Evolutionary conservation across 2,329 filamentous ascomycete species (phyloP), one percentile per base, ranked within the genome.

Genomic region (Microdochium bolleyi): DNA sequence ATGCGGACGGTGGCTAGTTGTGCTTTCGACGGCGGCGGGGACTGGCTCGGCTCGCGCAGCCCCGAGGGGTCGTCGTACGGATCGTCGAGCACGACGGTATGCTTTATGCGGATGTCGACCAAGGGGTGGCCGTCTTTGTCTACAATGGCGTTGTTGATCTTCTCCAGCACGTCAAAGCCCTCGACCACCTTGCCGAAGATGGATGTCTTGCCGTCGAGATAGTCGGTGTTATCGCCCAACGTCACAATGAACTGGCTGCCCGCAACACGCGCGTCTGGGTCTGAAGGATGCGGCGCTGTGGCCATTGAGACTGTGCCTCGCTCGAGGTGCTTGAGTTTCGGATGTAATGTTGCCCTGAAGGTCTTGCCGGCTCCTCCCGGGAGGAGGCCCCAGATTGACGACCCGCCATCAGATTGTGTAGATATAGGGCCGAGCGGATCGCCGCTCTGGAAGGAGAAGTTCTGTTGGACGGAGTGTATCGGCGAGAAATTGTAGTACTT

Each of bases 401-500:
- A 88, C 58, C 94, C 92, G 60, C 92, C 92, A 80, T 97, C 90
- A 61, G 92, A 96, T 49, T 91, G 83, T 60, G 82, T 75, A 14
- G 90, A 89, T 53, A 87, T 82, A 13, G 92, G 92, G 13, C 94
- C 92, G 51, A 97, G 84, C 13, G 92, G 92, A 64, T 97, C 94
- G 67, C 92, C 92, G 30, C 89, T 95, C 71, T 97, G 92, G 71
- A 96, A 96, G 56, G 92, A 95, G 72, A 96, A 97, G 71, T 90
- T 85, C 68, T 92, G 94, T 67, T 96, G 94, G 37, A 99, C 83
- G 60, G 87, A 91, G 73, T 96, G 89, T 52, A 97, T 75, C 24
- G 92, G 94, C 5, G 91, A 85, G 70, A 95, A 97, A 75, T 97
- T 97, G 83, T 96, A 99, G 75, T 97, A 99, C 75, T 96, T 99